Conservation (phyloP, 352 stramenopile genomes). For the Phytophthora sp. region DNA sequence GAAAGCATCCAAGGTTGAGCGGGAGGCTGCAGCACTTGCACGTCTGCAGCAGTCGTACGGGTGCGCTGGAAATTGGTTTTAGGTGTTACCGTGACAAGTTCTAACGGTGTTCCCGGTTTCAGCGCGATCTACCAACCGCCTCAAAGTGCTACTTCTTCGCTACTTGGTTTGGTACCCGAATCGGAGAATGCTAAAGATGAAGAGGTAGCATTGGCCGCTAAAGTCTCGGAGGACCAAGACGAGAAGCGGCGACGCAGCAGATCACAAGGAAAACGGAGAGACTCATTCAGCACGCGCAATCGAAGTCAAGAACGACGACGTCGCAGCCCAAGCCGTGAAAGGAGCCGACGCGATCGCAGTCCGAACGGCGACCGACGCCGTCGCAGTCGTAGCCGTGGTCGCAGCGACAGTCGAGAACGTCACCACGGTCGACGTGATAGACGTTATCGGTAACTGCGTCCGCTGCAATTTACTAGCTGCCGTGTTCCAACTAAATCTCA, state of each 20-base stretch:
- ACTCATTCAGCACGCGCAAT: constrained; percentile 25
- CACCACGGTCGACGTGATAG: constrained; percentile 17
- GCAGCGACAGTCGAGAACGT: constrained; percentile 36
- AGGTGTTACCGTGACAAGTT: not conserved
- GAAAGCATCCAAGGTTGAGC: constrained; percentile 76
- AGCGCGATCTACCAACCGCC: constrained; percentile 60
- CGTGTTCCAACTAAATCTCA: not conserved
- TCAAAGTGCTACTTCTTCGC: constrained; percentile 20
- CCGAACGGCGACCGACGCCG: constrained; percentile 35
- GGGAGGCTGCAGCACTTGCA: constrained; percentile 81
- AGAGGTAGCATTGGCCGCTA: not conserved
- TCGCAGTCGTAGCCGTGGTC: constrained; percentile 42
- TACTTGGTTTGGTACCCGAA: not conserved
- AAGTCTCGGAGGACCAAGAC: not conserved
- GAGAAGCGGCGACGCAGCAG: constrained; percentile 33
- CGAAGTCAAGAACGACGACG: constrained; percentile 37
- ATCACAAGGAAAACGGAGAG: constrained; percentile 23
- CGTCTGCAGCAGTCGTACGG: constrained; percentile 85
- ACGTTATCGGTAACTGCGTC: constrained; percentile 18
- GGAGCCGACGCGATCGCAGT: constrained; percentile 32
- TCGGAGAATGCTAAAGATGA: constrained; percentile 14
- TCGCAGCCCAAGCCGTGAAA: constrained; percentile 30
- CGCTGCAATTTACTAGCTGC: not conserved
- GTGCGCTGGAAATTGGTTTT: constrained; percentile 26
- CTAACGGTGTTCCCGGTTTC: constrained; percentile 7